phyloP scores from a whole-genome alignment of 2,329 filamentous ascomycete species.

The Fusarium poae region DNA sequence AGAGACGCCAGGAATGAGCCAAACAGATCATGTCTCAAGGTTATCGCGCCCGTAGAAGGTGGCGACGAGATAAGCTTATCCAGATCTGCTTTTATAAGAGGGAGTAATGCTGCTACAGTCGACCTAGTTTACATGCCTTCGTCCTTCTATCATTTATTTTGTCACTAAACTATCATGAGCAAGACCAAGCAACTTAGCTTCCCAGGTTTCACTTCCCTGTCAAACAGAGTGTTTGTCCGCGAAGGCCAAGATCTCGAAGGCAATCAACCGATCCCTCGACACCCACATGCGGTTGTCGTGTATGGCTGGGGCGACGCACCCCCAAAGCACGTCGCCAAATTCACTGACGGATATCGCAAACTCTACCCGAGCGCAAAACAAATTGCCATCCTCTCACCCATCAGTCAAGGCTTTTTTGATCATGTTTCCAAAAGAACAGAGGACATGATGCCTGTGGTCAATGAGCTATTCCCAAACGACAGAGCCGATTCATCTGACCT shows the following conservation, averaged over 20 bases:
- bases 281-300: constrained; percentile 1
- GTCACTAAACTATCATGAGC: not conserved
- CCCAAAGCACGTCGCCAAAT: constrained; percentile 11
- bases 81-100: not conserved
- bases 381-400: not conserved
- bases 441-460: constrained; percentile 8
- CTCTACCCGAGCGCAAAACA: constrained; percentile 1
- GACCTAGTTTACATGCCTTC: not conserved
- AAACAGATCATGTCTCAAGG: not conserved
- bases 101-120: not conserved
- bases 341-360: not conserved
- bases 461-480: not conserved
- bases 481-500: accelerated
- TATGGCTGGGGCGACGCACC: constrained; percentile 24
- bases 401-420: constrained; percentile 7
- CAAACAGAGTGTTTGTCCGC: not conserved
- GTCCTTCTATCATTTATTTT: no score
- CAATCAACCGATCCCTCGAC: accelerated
- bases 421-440: not conserved
- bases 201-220: not conserved
- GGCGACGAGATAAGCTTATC: not conserved
- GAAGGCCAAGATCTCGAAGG: not conserved
- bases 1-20: not conserved
- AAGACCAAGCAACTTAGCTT: accelerated
- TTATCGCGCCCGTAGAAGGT: no score